Percentiles rank a stretch among this genome's conserved stretches.
Conservation (phyloP, 768 basidiomycete species). For the Mycena epipterygia region DNA sequence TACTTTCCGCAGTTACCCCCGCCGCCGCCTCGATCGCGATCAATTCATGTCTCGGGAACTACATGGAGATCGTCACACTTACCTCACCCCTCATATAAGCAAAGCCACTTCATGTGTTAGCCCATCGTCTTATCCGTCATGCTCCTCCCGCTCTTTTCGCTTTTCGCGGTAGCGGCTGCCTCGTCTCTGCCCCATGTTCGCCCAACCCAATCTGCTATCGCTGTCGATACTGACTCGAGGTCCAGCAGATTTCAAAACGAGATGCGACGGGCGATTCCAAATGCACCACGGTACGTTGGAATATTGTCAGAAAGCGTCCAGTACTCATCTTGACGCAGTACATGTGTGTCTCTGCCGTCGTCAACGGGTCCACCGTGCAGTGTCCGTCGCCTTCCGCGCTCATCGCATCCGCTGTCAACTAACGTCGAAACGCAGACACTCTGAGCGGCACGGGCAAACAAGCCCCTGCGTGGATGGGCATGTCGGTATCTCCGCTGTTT, state of each 20-base stretch:
- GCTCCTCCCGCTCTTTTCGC: slow-evolving; percentile 24
- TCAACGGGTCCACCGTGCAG: slow-evolving; percentile 59
- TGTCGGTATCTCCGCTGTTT: slow-evolving; percentile 52
- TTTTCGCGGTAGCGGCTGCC: slow-evolving; percentile 23
- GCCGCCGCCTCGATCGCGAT: too few species aligned
- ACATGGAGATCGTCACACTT: slow-evolving; percentile 7
- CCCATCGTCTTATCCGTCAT: background rate
- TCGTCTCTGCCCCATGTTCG: slow-evolving; percentile 2
- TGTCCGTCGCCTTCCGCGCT: slow-evolving; percentile 51
- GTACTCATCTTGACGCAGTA: slow-evolving; percentile 42
- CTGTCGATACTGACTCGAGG: background rate
- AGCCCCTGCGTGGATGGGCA: slow-evolving; percentile 70
- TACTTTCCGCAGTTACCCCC: too few species aligned
- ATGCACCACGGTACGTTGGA: slow-evolving; percentile 39
- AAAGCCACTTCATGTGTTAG: background rate
- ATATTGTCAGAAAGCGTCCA: background rate
- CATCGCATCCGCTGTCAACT: background rate
- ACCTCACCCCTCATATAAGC: slow-evolving; percentile 7
- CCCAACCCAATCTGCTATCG: too few species aligned
- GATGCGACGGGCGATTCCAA: slow-evolving; percentile 30
- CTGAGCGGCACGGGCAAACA: slow-evolving; percentile 58
- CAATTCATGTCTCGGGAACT: background rate
- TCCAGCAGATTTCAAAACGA: slow-evolving; percentile 25
- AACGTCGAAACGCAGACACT: slow-evolving; percentile 52
- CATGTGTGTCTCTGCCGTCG: slow-evolving; percentile 63